Percentiles rank a stretch among this genome's conserved stretches.
Evolutionary conservation across 2,329 filamentous ascomycete genomes (phyloP).

Genomic region (Clathrospora elynae): DNA sequence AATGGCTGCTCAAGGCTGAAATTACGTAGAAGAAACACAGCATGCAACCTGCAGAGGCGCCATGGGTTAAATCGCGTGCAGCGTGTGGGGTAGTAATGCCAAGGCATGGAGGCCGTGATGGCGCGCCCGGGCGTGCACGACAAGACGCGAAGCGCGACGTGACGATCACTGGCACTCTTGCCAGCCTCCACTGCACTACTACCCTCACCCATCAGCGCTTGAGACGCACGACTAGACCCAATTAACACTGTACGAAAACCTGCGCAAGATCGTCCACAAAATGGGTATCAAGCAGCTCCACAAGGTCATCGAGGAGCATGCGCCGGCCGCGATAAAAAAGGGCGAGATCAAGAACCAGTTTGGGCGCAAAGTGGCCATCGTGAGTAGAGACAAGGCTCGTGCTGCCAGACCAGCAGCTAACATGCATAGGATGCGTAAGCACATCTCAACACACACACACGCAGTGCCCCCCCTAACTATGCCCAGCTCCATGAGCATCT

Average conservation of each 20-base stretch:
- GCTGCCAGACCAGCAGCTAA: slow-evolving; percentile 19
- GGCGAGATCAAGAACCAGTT: slow-evolving; percentile 99
- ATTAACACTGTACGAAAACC: neutral
- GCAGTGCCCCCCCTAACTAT: slow-evolving; percentile 14
- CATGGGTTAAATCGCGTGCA: slow-evolving; percentile 7
- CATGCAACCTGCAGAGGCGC: slow-evolving; percentile 8
- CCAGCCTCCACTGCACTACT: slow-evolving; percentile 21
- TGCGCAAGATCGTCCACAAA: slow-evolving; percentile 4
- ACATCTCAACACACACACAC: neutral
- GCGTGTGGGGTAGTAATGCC: slow-evolving; percentile 19
- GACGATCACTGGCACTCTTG: slow-evolving; percentile 26
- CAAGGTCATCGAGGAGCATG: slow-evolving; percentile 70
- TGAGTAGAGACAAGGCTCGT: slow-evolving; percentile 54
- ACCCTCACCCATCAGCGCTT: slow-evolving; percentile 7
- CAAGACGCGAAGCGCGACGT: slow-evolving; percentile 29
- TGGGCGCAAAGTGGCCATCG: slow-evolving; percentile 96
- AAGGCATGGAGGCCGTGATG: slow-evolving; percentile 38
- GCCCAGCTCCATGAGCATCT: slow-evolving; percentile 91
- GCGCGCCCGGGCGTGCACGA: too few relatives aligned
- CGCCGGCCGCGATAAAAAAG: slow-evolving; percentile 92
- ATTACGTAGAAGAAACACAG: neutral
- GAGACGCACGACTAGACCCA: neutral
- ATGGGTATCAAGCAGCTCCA: slow-evolving; percentile 53
- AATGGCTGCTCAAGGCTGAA: neutral
- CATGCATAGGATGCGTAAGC: slow-evolving; percentile 55